Percentiles rank a stretch among this genome's conserved stretches.
phyloP scores from a whole-genome alignment of 1,284 basidiomycete genomes.

The Marasmius sp. region DNA sequence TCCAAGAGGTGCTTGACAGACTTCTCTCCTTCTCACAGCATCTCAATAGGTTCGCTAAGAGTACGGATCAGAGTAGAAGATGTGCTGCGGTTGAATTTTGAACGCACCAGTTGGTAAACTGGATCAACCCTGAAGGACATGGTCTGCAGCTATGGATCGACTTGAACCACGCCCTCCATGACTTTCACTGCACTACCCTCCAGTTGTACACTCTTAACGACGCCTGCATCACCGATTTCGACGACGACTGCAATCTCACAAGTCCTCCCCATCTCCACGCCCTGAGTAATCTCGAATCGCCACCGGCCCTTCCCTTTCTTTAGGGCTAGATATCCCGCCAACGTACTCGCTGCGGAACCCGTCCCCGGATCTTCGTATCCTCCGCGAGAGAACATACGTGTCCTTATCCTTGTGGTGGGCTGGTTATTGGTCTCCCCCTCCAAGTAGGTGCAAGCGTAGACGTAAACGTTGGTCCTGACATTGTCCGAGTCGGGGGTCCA shows the following conservation, averaged over 20 bases:
- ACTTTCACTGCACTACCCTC: slow-evolving; percentile 38
- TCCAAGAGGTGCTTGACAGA: too few relatives aligned
- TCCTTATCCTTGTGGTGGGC: slow-evolving; percentile 23
- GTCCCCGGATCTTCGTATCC: slow-evolving; percentile 43
- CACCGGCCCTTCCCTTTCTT: slow-evolving; percentile 34
- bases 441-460: slow-evolving; percentile 34
- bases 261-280: slow-evolving; percentile 43
- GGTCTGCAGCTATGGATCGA: too few relatives aligned
- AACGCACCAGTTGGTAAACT: too few relatives aligned
- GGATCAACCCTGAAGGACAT: too few relatives aligned
- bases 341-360: slow-evolving; percentile 44
- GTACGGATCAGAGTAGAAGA: too few relatives aligned
- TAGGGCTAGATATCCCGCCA: slow-evolving; percentile 37
- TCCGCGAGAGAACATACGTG: slow-evolving; percentile 39
- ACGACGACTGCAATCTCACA: slow-evolving; percentile 41
- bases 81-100: too few relatives aligned
- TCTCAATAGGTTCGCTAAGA: too few relatives aligned
- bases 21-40: too few relatives aligned
- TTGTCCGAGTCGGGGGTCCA: slow-evolving; percentile 26
- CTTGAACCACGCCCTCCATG: slow-evolving; percentile 27
- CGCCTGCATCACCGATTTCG: slow-evolving; percentile 27
- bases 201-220: slow-evolving; percentile 33
- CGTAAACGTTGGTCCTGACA: slow-evolving; percentile 15
- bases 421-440: slow-evolving; percentile 20
- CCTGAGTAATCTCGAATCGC: slow-evolving; percentile 37